Percentiles rank a stretch among this genome's conserved stretches.
Evolutionary conservation across 164 flowering plant genomes (phyloP).

Genomic region (Umbilicus rupestris): DNA sequence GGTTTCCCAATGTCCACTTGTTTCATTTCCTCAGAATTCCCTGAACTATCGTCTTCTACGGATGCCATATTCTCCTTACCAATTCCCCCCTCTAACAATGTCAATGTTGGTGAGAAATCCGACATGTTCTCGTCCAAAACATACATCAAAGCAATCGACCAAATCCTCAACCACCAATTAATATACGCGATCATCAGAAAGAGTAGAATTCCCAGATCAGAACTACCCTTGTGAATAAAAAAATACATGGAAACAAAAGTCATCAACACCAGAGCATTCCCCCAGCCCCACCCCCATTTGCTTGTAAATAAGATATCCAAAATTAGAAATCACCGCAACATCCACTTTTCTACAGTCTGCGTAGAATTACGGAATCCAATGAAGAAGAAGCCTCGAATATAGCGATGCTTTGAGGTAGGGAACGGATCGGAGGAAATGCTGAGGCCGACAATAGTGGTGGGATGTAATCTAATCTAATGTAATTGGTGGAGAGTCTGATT

Average conservation of each 20-base stretch:
- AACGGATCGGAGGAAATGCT: too few species aligned
- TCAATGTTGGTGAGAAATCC: conserved; percentile 30
- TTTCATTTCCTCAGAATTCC: conserved; percentile 20
- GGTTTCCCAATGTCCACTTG: conserved; percentile 34
- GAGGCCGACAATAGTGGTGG: conserved; percentile 11
- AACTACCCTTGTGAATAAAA: not conserved
- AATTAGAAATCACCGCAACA: not conserved
- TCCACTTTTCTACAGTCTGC: too few species aligned
- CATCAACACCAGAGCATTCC: conserved; percentile 5
- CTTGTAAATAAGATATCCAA: too few species aligned
- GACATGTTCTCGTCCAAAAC: conserved; percentile 23
- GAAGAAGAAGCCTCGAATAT: too few species aligned
- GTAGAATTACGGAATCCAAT: too few species aligned
- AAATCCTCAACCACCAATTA: not conserved
- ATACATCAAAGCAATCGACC: conserved; percentile 12
- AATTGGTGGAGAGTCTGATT: conserved; percentile 11
- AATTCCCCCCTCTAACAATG: conserved; percentile 25
- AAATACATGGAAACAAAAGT: not conserved
- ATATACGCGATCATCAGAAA: not conserved
- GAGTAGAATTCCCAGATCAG: not conserved
- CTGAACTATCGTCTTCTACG: conserved; percentile 24
- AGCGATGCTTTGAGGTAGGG: too few species aligned
- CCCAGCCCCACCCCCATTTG: not conserved
- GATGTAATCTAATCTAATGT: too few species aligned
- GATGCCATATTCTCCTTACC: conserved; percentile 16